phyloP scores from a whole-genome alignment of 805 yeast species.

The Kuraishia cidri region DNA sequence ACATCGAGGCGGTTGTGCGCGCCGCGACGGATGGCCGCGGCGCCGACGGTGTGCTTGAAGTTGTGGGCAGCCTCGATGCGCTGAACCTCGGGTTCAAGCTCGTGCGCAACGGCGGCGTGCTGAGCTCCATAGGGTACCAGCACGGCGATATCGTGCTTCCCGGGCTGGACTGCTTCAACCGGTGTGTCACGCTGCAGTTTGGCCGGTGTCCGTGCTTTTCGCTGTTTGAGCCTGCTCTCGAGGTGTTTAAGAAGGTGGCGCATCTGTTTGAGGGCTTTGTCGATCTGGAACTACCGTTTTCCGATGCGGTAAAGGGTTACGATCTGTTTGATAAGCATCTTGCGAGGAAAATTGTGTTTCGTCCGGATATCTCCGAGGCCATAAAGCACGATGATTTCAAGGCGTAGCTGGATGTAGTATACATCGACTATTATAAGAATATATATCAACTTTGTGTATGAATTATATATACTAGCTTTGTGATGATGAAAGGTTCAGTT shows the following conservation, averaged over 20 bases:
- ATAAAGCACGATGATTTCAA: constrained; percentile 1
- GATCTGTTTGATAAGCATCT: constrained; percentile 42
- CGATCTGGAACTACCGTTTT: constrained; percentile 34
- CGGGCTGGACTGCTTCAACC: constrained; percentile 49
- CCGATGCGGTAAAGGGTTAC: constrained; percentile 36
- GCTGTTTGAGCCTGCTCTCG: constrained; percentile 41
- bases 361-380: constrained; percentile 1
- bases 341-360: constrained; percentile 34
- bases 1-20: constrained; percentile 19
- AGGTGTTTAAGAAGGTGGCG: constrained; percentile 33
- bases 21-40: constrained; percentile 36
- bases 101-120: constrained; percentile 49
- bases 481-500: too few relatives aligned
- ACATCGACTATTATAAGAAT: too few relatives aligned
- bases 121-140: constrained; percentile 52
- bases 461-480: too few relatives aligned
- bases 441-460: too few relatives aligned
- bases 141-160: constrained; percentile 47
- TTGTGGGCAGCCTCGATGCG: constrained; percentile 48
- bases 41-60: constrained; percentile 53
- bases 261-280: constrained; percentile 40
- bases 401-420: too few relatives aligned
- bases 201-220: constrained; percentile 60
- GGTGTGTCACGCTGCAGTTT: constrained; percentile 47
- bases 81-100: constrained; percentile 39